Evolutionary conservation across 2,329 filamentous ascomycete genomes (phyloP), one percentile per base, ranked within the genome.

Genomic region (Penicillium sp.): DNA sequence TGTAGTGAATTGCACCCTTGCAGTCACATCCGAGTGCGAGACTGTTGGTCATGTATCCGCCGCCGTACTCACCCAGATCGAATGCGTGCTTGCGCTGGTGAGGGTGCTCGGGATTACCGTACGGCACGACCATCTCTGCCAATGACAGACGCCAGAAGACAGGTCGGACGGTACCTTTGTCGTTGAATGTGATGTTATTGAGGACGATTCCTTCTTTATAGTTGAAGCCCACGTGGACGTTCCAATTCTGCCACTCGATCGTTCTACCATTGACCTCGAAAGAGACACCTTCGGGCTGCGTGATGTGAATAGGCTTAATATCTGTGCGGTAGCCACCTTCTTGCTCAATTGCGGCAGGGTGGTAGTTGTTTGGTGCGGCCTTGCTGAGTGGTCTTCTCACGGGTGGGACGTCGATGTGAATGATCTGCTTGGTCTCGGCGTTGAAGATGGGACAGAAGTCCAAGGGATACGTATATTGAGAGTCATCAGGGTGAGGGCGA

Each of bases 401-500:
- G 41, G 86, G 83, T 21, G 92, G 92, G 10, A 96, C 81, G 70
- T 95, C 92, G 63, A 96, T 95, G 68, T 88, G 86, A 50, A 95
- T 82, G 62, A 95, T 88, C 67, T 89, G 77, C 63, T 88, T 81
- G 55, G 88, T 92, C 67, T 91, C 87, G 1, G 88, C 81, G 68
- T 96, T 92, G 74, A 86, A 96, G 67, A 96, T 95, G 1, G 92
- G 92, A 68, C 91, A 96, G 76, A 97, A 97, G 74, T 97, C 92
- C 48, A 97, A 83, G 0, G 92, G 92, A 69, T 88, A 96, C 38
- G 89, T 88, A 74, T 97, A 97, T 75, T 96, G 92, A 72, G 85
- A 90, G 76, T 93, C 89, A 67, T 96, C 92, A 16, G 88, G 68
- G 63, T 93, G 81, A 3, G 92, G 92, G 14, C 92, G 86, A 74